Conservation (phyloP, 225 moss, liverwort and hornwort species). For the Physcomitrellopsis africana region DNA sequence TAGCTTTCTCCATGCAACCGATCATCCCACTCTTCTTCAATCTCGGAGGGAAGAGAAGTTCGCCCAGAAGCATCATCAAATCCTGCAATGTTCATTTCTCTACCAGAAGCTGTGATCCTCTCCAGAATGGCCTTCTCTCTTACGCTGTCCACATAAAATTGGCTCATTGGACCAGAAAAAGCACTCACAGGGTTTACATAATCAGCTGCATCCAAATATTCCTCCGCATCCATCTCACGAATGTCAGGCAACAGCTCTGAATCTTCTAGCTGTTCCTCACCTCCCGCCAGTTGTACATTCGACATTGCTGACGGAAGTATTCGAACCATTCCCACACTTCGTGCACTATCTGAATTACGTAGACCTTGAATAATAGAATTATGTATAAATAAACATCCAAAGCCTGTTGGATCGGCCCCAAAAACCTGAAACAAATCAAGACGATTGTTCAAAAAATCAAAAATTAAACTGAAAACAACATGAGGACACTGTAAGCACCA, state of each 20-base stretch:
- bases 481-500: background rate
- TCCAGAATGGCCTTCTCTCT: constrained; percentile 46
- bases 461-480: background rate
- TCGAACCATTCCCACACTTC: constrained; percentile 93
- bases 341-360: constrained; percentile 83
- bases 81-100: constrained; percentile 52
- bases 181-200: constrained; percentile 67
- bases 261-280: constrained; percentile 36
- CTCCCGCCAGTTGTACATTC: constrained; percentile 33
- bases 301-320: constrained; percentile 57
- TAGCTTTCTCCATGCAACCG: constrained; percentile 34
- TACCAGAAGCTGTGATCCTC: constrained; percentile 45
- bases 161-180: constrained; percentile 85
- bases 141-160: constrained; percentile 46
- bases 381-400: constrained; percentile 94
- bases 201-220: constrained; percentile 53
- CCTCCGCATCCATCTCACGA: constrained; percentile 46
- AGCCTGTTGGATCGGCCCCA: constrained; percentile 96
- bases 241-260: constrained; percentile 47
- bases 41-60: constrained; percentile 47
- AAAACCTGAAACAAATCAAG: constrained; percentile 57
- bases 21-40: constrained; percentile 56
- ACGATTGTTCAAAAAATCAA: constrained; percentile 26
- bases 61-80: constrained; percentile 53
- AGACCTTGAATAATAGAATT: constrained; percentile 79